These are phyloP conservation scores for Tetraselmis striata DNA, from an alignment of 139 green algal genomes.

Conservation along the genomic window DNA sequence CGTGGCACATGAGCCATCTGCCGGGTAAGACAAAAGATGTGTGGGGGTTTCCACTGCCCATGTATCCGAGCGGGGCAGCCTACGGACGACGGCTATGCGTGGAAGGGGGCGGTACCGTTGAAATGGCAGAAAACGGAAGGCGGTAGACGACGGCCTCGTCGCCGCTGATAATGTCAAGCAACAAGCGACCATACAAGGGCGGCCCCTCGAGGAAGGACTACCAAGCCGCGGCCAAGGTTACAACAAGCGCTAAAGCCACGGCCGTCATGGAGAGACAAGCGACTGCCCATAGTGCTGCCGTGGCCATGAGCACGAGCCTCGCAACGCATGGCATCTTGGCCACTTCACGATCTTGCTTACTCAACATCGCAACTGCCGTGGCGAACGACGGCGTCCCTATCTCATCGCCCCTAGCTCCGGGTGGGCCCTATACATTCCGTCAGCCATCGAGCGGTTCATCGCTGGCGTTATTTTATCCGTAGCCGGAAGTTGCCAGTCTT, in stretches of 20 bases:
- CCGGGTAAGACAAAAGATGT: too few species aligned
- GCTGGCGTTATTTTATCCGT: neutral
- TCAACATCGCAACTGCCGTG: neutral
- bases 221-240: neutral
- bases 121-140: neutral
- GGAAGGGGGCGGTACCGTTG: neutral
- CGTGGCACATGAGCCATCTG: too few species aligned
- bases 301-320: neutral
- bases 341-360: neutral
- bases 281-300: neutral
- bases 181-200: neutral
- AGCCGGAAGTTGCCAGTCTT: neutral
- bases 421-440: neutral
- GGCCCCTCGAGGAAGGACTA: too few species aligned
- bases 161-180: neutral
- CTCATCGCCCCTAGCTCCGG: neutral
- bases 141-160: neutral
- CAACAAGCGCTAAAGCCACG: neutral
- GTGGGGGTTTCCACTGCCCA: too few species aligned
- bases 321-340: neutral
- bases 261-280: neutral
- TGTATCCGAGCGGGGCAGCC: too few species aligned
- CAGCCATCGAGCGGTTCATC: neutral
- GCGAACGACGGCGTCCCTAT: neutral
- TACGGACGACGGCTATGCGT: neutral